Percentiles rank a stretch among this genome's conserved stretches.
Conservation (phyloP, 768 basidiomycete species). For the Suillus ampliporus region DNA sequence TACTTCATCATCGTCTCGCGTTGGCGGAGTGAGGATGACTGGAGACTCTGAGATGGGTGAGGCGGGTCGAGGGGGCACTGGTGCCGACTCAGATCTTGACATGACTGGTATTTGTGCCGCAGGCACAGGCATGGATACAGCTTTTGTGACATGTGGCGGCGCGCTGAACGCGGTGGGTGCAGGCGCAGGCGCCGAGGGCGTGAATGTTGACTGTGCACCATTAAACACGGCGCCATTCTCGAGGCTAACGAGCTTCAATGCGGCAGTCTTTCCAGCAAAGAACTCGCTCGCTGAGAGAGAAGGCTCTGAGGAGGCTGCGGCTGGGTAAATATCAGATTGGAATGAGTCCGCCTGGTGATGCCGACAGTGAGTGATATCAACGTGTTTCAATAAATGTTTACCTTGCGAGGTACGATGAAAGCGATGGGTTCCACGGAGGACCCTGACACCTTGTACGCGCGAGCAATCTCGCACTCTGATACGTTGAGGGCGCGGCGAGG, state of each 20-base stretch:
- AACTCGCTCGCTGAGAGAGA: constrained; percentile 84
- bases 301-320: constrained; percentile 82
- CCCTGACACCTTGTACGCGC: constrained; percentile 87
- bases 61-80: constrained; percentile 13
- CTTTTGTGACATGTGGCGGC: constrained; percentile 36
- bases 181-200: constrained; percentile 24
- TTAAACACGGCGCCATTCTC: constrained; percentile 63
- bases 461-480: constrained; percentile 91
- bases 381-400: constrained; percentile 39
- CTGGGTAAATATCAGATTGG: constrained; percentile 97
- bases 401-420: constrained; percentile 95
- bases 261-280: constrained; percentile 81
- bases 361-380: neutral
- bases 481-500: constrained; percentile 91
- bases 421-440: constrained; percentile 85
- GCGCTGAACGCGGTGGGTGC: constrained; percentile 28
- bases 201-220: constrained; percentile 22
- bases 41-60: constrained; percentile 14
- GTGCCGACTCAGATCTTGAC: constrained; percentile 20
- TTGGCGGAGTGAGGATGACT: constrained; percentile 23
- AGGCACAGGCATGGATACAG: constrained; percentile 36
- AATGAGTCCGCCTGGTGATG: constrained; percentile 79
- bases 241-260: constrained; percentile 81
- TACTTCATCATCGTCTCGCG: constrained; percentile 37
- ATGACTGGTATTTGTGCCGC: constrained; percentile 17